Evolutionary conservation across 805 yeast genomes (phyloP).

Genomic region (Kazachstania psychrophila): DNA sequence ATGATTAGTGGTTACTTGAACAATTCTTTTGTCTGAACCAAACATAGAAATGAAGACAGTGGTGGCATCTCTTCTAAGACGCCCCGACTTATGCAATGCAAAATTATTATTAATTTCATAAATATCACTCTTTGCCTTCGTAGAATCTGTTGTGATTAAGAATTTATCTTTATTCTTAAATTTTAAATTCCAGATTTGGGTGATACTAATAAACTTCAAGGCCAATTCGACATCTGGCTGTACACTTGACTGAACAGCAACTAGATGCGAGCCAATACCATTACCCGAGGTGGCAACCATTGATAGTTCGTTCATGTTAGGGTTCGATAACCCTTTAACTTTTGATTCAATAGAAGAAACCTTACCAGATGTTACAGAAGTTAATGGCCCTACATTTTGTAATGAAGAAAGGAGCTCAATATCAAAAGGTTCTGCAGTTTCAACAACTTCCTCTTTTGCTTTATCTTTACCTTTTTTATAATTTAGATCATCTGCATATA

Average conservation of each 20-base stretch:
- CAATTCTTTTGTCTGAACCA: constrained; percentile 44
- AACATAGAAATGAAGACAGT: constrained; percentile 63
- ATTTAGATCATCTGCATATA: constrained; percentile 19
- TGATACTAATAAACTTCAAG: constrained; percentile 60
- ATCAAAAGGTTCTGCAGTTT: constrained; percentile 27
- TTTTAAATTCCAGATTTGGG: constrained; percentile 64
- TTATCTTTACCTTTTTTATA: constrained; percentile 11
- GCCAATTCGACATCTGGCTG: constrained; percentile 62
- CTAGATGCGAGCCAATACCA: constrained; percentile 43
- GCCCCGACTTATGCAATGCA: constrained; percentile 49
- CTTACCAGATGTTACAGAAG: constrained; percentile 57
- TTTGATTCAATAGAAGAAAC: constrained; percentile 42
- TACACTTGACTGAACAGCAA: constrained; percentile 56
- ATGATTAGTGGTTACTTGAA: constrained; percentile 65
- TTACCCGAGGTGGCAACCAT: constrained; percentile 65
- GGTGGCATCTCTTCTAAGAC: constrained; percentile 51
- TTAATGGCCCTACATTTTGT: constrained; percentile 62
- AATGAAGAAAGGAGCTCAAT: constrained; percentile 46
- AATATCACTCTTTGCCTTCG: constrained; percentile 55
- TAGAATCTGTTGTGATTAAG: constrained; percentile 62
- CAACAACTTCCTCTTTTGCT: constrained; percentile 12
- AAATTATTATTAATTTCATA: constrained; percentile 56
- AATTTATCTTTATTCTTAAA: constrained; percentile 40
- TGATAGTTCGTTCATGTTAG: constrained; percentile 56
- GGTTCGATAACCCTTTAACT: constrained; percentile 56